Evolutionary conservation across 495 filamentous ascomycete species (phyloP).

Genomic region (Penicillium herquei): DNA sequence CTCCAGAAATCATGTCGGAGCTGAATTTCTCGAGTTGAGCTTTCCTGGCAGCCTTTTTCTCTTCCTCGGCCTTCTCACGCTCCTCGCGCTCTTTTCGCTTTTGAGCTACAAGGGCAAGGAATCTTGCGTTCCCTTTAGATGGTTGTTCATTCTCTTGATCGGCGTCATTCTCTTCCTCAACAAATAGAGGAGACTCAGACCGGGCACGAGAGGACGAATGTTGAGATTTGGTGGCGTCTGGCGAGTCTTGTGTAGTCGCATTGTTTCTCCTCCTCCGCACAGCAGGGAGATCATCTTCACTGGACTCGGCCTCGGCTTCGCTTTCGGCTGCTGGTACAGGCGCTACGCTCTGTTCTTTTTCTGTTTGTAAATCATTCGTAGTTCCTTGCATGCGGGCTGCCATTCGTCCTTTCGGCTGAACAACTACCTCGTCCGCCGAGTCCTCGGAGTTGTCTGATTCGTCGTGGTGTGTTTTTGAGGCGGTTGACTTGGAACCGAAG

Average conservation of each 20-base stretch:
- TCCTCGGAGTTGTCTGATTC: constrained; percentile 22
- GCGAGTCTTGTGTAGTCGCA: constrained; percentile 8
- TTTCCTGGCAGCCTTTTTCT: constrained; percentile 48
- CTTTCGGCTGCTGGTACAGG: constrained; percentile 20
- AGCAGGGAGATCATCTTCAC: constrained; percentile 41
- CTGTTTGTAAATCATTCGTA: background rate
- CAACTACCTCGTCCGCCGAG: constrained; percentile 47
- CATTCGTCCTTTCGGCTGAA: constrained; percentile 66
- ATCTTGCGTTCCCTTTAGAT: constrained; percentile 55
- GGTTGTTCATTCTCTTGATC: constrained; percentile 43
- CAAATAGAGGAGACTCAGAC: constrained; percentile 40
- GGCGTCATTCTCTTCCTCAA: constrained; percentile 16
- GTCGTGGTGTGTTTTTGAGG: constrained; percentile 3
- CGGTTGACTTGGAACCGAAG: constrained; percentile 12
- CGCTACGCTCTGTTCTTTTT: constrained; percentile 30
- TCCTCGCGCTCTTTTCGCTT: constrained; percentile 69
- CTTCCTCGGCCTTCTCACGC: constrained; percentile 57
- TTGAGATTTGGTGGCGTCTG: constrained; percentile 8
- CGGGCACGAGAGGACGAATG: constrained; percentile 23
- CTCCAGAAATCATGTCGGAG: constrained; percentile 34
- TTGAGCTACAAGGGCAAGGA: constrained; percentile 65
- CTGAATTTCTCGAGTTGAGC: constrained; percentile 35
- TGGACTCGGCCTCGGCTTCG: constrained; percentile 13
- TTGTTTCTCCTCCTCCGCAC: constrained; percentile 29
- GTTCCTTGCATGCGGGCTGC: constrained; percentile 63